Base-by-base conservation (phyloP, 805 yeast species). In the Starmerella sirachaensis region DNA sequence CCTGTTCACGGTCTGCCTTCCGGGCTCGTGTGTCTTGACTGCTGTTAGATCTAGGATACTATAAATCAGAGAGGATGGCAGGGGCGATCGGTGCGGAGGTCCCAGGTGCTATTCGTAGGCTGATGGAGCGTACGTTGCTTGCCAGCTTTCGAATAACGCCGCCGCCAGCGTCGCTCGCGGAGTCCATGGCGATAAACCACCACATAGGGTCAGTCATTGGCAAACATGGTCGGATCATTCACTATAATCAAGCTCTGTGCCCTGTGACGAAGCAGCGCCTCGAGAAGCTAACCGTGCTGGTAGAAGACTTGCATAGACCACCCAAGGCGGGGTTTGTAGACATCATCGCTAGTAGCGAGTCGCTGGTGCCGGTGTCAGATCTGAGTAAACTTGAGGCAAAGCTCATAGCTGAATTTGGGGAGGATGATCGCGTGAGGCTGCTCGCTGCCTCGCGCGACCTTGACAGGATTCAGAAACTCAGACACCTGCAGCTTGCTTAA, bases 241-340 rank as follows among this genome's bases (percentile, higher is more conserved):
- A 48, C 28, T 56, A 54, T 45, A 45, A 45, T 17, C 58, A 55
- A 41, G 45, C 46, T 11, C 37, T 46, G 33, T 55, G 59, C 31
- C 59, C 59, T 5, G 58, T 55, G 12, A 55, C 61, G 16, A 54
- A 53, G 35, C 48, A 47, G 40, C 52, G 57, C 20, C 48, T 53
- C 12, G 50, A 43, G 11, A 31, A 26, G 23, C 37, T 56, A 12
- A 44, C 46, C 13, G 49, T 54, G 18, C 49, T 56, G 6, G 34
- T 54, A 18, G 53, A 56, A 36, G 61, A 56, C 29, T 23, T 28
- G 11, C 34, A 24, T 16, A 20, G 16, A 43, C 49, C 20, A 5
- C 12, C 16, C 21, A 29, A 5, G 28, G 35, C 23, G 27, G 40
- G 16, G 29, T 22, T 16, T 14, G 22, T 23, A n/a, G 40, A 34